Base-by-base conservation (phyloP, 805 yeast genomes). In the Cyberlindnera misumaiensis region DNA sequence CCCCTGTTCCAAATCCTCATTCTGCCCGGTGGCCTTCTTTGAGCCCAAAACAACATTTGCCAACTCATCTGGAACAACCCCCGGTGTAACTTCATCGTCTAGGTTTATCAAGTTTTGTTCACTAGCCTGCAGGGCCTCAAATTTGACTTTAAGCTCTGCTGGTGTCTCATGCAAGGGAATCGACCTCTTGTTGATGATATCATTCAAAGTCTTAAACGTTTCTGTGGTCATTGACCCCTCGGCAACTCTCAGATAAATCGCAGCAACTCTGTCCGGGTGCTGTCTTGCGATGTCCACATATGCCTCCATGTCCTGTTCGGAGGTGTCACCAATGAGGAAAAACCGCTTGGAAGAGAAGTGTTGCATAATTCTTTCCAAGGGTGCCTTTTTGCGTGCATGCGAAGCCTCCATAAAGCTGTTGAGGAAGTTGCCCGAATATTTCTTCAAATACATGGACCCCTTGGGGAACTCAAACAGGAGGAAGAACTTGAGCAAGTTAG, bases 251-350 rank as follows among this genome's bases (percentile, higher is more conserved):
- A 93, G 83, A 55, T 77, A 89, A 4, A 93, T 85, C 1, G 83
- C 94, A 16, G 72, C 46, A 0, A 93, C 67, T 44, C 77, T 81
- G 4, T 66, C 62, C 0, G 96, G 95, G 50, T 64, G 75, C 25
- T 56, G 47, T 29, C 65, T 61, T 0, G 94, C 84, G 26, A 88
- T 62, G 20, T 80, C 80, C 5, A 77, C 70, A 56, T 93, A 93
- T 0, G 97, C 95, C 53, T 94, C 98, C 31, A 90, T 64, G 63
- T 93, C 99, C 47, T 81, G 82, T 55, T 93, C 98, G 2, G 97
- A 97, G 3, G 96, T 82, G 57, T 93, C 99, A 25, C 99, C 99
- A 12, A 93, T 72, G 36, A 95, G 64, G 17, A 93, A 71, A 56
- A 93, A 90, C 51, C 74, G 79, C 46, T 89, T 78, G 1, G 73